A percentile compares a stretch with the other conserved stretches of the same genome.
These are phyloP conservation scores for Alliaria petiolata DNA, from an alignment of 345 rosid genomes.

Conservation along the genomic window DNA sequence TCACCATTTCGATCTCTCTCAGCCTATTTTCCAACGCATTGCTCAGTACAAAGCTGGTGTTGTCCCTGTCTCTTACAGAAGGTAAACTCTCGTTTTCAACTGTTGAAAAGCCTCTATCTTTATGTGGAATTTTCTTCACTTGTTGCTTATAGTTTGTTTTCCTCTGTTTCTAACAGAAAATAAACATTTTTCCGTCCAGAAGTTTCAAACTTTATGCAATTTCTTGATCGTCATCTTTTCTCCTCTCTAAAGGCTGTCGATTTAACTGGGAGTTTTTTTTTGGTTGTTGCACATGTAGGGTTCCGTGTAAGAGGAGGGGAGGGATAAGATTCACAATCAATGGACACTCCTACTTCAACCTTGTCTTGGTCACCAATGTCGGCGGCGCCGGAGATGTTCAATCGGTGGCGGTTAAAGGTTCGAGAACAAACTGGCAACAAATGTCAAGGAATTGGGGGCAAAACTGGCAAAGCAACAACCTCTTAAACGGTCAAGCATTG, in stretches of 20 bases:
- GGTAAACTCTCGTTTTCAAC: slow-evolving; percentile 15
- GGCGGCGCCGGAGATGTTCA: slow-evolving; percentile 33
- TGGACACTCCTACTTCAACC: slow-evolving; percentile 57
- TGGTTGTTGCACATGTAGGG: slow-evolving; percentile 40
- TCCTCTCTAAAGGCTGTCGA: no score
- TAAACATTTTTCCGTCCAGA: not conserved
- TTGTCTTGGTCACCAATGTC: slow-evolving; percentile 53
- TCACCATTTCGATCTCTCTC: slow-evolving; percentile 64
- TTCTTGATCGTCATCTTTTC: no score
- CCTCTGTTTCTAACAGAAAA: not conserved
- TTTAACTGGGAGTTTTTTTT: no score
- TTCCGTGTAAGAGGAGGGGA: slow-evolving; percentile 49
- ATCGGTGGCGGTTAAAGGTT: slow-evolving; percentile 48
- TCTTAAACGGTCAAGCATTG: slow-evolving; percentile 45
- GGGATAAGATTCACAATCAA: slow-evolving; percentile 57
- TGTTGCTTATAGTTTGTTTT: not conserved
- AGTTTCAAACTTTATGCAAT: not conserved
- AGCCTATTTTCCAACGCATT: slow-evolving; percentile 54
- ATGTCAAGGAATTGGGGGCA: slow-evolving; percentile 66
- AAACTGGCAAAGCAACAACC: slow-evolving; percentile 57
- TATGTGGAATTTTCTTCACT: not conserved
- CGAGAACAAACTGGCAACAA: slow-evolving; percentile 46
- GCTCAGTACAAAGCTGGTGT: slow-evolving; percentile 59
- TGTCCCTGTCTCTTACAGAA: slow-evolving; percentile 58
- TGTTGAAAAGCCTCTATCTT: not conserved